Evolutionary conservation across 2,329 filamentous ascomycete genomes (phyloP).

Genomic region (Alternaria sp.): DNA sequence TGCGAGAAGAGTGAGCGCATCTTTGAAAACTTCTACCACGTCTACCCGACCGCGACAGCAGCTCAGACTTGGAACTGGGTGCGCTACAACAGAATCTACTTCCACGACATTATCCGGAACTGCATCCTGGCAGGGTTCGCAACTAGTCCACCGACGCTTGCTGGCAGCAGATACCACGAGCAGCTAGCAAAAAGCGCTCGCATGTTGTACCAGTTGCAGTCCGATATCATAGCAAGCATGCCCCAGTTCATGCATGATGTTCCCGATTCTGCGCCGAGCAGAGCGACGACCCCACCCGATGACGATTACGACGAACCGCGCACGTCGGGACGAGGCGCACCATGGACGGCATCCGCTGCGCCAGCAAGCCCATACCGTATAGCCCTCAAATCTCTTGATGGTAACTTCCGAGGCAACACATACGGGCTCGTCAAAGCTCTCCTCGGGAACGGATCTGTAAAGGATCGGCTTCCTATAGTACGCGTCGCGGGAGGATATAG

Average conservation of each 20-base stretch:
- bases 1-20: slow-evolving; percentile 15
- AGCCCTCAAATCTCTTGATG: slow-evolving; percentile 21
- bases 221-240: slow-evolving; percentile 43
- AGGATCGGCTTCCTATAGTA: slow-evolving; percentile 36
- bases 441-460: background rate
- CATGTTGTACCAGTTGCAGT: slow-evolving; percentile 33
- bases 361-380: background rate
- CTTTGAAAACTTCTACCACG: slow-evolving; percentile 38
- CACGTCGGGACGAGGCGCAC: background rate
- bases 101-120: slow-evolving; percentile 46
- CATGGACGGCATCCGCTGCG: background rate
- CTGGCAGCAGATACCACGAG: slow-evolving; percentile 21
- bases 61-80: slow-evolving; percentile 46
- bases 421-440: background rate
- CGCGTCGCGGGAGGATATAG: slow-evolving; percentile 41
- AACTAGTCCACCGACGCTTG: slow-evolving; percentile 33
- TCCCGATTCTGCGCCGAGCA: slow-evolving; percentile 20
- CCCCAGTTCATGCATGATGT: slow-evolving; percentile 45
- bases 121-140: slow-evolving; percentile 34
- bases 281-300: background rate
- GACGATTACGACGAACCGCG: background rate
- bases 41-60: slow-evolving; percentile 34
- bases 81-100: slow-evolving; percentile 41
- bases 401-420: slow-evolving; percentile 27
- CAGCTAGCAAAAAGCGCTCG: slow-evolving; percentile 31